These are phyloP conservation scores for Abortiporus biennis DNA, from an alignment of 1,284 basidiomycete species.

Conservation along the genomic window DNA sequence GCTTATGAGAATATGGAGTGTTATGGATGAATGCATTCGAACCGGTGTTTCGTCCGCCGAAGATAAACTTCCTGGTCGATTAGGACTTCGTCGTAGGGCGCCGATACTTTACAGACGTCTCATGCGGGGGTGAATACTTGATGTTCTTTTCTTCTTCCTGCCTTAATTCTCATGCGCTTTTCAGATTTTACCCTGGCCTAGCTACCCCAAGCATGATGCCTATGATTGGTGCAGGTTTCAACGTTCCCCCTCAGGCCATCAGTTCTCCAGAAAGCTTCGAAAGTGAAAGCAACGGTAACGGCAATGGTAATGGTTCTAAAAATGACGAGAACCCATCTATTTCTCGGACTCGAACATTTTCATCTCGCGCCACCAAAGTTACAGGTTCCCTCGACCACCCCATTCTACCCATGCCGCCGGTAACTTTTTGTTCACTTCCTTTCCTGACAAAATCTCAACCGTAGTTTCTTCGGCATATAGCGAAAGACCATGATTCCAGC, in stretches of 20 bases:
- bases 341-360: slow-evolving; percentile 1
- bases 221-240: slow-evolving; percentile 41
- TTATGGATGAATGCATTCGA: slow-evolving; percentile 94
- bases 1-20: slow-evolving; percentile 79
- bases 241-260: slow-evolving; percentile 23
- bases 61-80: slow-evolving; percentile 75
- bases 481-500: slow-evolving; percentile 85
- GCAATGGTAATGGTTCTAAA: neutral
- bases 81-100: slow-evolving; percentile 76
- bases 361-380: slow-evolving; percentile 43
- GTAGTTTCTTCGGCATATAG: slow-evolving; percentile 28
- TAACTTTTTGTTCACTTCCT: slow-evolving; percentile 31
- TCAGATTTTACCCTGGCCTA: slow-evolving; percentile 67
- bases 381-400: slow-evolving; percentile 81
- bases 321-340: no score
- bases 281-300: slow-evolving; percentile 1
- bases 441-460: neutral
- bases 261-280: slow-evolving; percentile 31
- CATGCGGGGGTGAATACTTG: slow-evolving; percentile 71
- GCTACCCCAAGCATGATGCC: slow-evolving; percentile 34
- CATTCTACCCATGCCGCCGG: slow-evolving; percentile 76
- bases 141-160: slow-evolving; percentile 6
- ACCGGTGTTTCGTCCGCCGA: slow-evolving; percentile 81
- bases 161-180: slow-evolving; percentile 5
- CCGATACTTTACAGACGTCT: slow-evolving; percentile 83